These are phyloP conservation scores for Lachnellula hyalina DNA, from an alignment of 2,329 filamentous ascomycete genomes.

Conservation along the genomic window DNA sequence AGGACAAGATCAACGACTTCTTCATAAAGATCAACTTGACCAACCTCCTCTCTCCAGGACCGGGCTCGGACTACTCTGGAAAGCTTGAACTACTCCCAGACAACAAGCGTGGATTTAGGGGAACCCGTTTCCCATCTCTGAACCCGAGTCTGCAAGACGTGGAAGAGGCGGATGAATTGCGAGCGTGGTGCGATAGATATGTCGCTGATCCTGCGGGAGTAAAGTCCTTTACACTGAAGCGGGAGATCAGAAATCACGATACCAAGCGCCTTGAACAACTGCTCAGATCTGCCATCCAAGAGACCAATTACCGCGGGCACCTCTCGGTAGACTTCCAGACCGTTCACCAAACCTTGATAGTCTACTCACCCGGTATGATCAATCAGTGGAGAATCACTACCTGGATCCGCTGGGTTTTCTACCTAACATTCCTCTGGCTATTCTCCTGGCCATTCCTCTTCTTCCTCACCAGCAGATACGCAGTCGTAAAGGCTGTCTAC, in stretches of 20 bases:
- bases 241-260: conserved; percentile 57
- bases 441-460: conserved; percentile 67
- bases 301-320: conserved; percentile 63
- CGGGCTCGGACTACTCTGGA: conserved; percentile 33
- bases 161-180: conserved; percentile 8
- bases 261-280: conserved; percentile 45
- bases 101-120: conserved; percentile 57
- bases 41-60: conserved; percentile 48
- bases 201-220: conserved; percentile 52
- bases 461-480: conserved; percentile 61
- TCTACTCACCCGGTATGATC: conserved; percentile 57
- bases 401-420: conserved; percentile 62
- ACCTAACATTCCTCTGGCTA: conserved; percentile 62
- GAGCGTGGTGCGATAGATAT: conserved; percentile 61
- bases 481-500: conserved; percentile 55
- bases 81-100: conserved; percentile 49
- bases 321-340: conserved; percentile 55
- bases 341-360: conserved; percentile 50
- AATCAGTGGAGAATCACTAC: conserved; percentile 60
- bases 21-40: conserved; percentile 54
- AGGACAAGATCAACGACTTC: conserved; percentile 51
- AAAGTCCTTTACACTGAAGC: conserved; percentile 49
- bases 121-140: conserved; percentile 49
- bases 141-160: conserved; percentile 39
- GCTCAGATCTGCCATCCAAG: conserved; percentile 52